Evolutionary conservation across 1,284 basidiomycete genomes (phyloP).

Genomic region (Coriolopsis trogii): DNA sequence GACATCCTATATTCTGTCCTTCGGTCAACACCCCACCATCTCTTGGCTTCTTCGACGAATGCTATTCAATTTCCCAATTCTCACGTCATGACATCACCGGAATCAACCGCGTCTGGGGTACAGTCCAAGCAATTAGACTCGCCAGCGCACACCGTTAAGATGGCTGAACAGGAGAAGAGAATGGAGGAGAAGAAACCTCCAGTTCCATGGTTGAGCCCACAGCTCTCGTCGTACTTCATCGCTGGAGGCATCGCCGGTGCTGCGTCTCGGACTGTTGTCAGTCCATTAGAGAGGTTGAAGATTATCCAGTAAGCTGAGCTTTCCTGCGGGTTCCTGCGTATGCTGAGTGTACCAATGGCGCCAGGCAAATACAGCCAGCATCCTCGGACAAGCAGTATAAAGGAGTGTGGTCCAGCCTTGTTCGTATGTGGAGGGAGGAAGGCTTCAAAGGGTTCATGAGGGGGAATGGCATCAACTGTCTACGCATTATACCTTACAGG

Average conservation of each 20-base stretch:
- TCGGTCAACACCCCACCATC: neutral
- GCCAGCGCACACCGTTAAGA: conserved; percentile 12
- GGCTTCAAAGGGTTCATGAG: conserved; percentile 93
- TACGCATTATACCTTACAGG: conserved; percentile 85
- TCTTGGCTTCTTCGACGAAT: conserved; percentile 11
- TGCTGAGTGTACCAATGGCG: neutral
- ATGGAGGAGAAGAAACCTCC: conserved; percentile 9
- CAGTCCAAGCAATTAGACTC: conserved; percentile 14
- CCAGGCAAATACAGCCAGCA: conserved; percentile 79
- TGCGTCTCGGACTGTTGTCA: conserved; percentile 89
- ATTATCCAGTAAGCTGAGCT: conserved; percentile 75
- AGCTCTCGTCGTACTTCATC: conserved; percentile 66
- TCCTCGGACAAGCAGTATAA: conserved; percentile 69
- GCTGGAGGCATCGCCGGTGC: conserved; percentile 85
- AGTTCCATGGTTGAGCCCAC: conserved; percentile 48
- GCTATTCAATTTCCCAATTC: conserved; percentile 13
- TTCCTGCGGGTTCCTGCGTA: neutral
- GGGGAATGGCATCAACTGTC: conserved; percentile 90
- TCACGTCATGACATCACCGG: conserved; percentile 26
- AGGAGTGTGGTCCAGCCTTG: conserved; percentile 81
- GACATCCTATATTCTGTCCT: no score
- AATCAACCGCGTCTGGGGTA: conserved; percentile 12
- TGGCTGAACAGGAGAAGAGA: conserved; percentile 15
- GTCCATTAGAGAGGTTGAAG: conserved; percentile 89
- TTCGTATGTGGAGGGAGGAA: conserved; percentile 92